A percentile compares a stretch with the other conserved stretches of the same genome.
These are phyloP conservation scores for Isatis lusitanica DNA, from an alignment of 441 rosid genomes.

Conservation along the genomic window DNA sequence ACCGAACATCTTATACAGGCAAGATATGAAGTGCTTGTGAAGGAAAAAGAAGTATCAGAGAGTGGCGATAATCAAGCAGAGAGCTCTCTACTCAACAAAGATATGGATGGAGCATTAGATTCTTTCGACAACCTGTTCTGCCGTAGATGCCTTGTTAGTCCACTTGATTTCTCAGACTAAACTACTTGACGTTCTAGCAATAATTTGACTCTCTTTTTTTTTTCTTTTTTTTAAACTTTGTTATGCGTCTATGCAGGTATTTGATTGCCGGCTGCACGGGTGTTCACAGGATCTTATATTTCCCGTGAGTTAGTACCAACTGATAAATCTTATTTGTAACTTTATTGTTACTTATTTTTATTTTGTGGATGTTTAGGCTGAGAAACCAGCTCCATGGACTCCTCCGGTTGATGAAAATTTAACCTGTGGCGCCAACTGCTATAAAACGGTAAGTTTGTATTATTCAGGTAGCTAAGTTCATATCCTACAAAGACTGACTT, in stretches of 20 bases:
- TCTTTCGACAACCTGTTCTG: slow-evolving; percentile 97
- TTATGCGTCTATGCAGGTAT: slow-evolving; percentile 61
- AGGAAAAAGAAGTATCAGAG: slow-evolving; percentile 61
- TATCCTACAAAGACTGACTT: slow-evolving; percentile 8
- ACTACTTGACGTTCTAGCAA: slow-evolving; percentile 6
- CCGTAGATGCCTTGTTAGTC: slow-evolving; percentile 92
- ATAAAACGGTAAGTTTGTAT: slow-evolving; percentile 54
- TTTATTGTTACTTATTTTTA: slow-evolving; percentile 15
- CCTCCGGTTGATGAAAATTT: slow-evolving; percentile 61
- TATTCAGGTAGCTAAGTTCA: slow-evolving; percentile 5
- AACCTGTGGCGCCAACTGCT: slow-evolving; percentile 80
- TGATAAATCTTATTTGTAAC: slow-evolving; percentile 10
- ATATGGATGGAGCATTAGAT: slow-evolving; percentile 97
- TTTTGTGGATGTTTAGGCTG: slow-evolving; percentile 59
- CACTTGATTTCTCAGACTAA: slow-evolving; percentile 6
- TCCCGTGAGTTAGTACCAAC: slow-evolving; percentile 65
- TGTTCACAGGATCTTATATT: slow-evolving; percentile 98
- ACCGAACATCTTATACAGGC: slow-evolving; percentile 99
- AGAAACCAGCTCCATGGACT: slow-evolving; percentile 74
- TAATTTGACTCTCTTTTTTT: not conserved
- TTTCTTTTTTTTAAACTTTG: not conserved
- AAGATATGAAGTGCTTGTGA: slow-evolving; percentile 74
- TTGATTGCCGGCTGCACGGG: slow-evolving; percentile 97
- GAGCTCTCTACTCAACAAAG: slow-evolving; percentile 74
- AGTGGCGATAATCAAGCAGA: slow-evolving; percentile 53